Percentiles rank a stretch among this genome's conserved stretches.
Conservation (phyloP, 352 stramenopile species). For the Globisporangium abappressorium region DNA sequence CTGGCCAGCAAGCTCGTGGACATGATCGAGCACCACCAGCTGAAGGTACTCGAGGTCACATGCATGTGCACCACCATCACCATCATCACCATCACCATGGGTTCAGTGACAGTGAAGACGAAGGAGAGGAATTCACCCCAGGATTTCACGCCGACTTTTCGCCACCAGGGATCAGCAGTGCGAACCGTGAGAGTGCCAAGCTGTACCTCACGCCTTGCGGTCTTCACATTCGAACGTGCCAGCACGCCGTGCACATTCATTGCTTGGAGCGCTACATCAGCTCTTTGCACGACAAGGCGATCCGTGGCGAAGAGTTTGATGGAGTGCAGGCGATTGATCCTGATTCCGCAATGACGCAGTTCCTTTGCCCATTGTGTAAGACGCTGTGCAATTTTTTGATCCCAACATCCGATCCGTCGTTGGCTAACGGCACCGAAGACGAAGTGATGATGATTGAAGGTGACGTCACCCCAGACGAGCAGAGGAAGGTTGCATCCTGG, state of each 20-base stretch:
- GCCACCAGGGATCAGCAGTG: slow-evolving; percentile 42
- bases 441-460: slow-evolving; percentile 13
- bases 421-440: slow-evolving; percentile 7
- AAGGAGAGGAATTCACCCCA: slow-evolving; percentile 43
- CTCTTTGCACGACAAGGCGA: slow-evolving; percentile 84
- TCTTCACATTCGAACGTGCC: slow-evolving; percentile 82
- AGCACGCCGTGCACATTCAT: slow-evolving; percentile 85
- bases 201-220: slow-evolving; percentile 76
- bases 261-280: slow-evolving; percentile 85
- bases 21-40: slow-evolving; percentile 8
- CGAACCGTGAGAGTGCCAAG: slow-evolving; percentile 50
- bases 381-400: slow-evolving; percentile 91
- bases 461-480: slow-evolving; percentile 15
- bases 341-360: slow-evolving; percentile 89
- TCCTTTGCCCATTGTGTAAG: slow-evolving; percentile 92
- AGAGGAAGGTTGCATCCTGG: slow-evolving; percentile 32
- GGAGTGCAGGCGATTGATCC: slow-evolving; percentile 86
- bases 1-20: slow-evolving; percentile 24
- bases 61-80: slow-evolving; percentile 21
- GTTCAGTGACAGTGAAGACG: slow-evolving; percentile 48
- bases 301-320: slow-evolving; percentile 86
- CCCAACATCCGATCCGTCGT: slow-evolving; percentile 57
- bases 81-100: slow-evolving; percentile 29
- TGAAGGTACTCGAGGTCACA: slow-evolving; percentile 20
- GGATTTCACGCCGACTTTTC: slow-evolving; percentile 41